A percentile compares a stretch with the other conserved stretches of the same genome.
Evolutionary conservation across 2,329 filamentous ascomycete genomes (phyloP).

Genomic region (Aspergillaceae sp.): DNA sequence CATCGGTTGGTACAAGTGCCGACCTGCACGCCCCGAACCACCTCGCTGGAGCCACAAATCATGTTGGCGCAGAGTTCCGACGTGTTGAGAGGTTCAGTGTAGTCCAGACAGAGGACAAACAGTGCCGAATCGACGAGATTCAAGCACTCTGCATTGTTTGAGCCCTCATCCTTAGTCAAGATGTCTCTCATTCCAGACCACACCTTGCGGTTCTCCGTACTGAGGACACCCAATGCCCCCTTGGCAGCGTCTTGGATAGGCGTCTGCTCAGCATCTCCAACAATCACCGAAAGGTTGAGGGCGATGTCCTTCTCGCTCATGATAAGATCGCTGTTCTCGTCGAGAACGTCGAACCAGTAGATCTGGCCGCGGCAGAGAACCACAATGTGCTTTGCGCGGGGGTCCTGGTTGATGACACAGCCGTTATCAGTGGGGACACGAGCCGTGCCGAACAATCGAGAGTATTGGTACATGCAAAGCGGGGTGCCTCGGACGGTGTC

Average conservation of each 20-base stretch:
- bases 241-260: slow-evolving; percentile 95
- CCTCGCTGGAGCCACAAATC: slow-evolving; percentile 89
- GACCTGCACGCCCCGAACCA: slow-evolving; percentile 88
- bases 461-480: slow-evolving; percentile 97
- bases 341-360: slow-evolving; percentile 97
- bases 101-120: slow-evolving; percentile 87
- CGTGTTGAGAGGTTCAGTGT: slow-evolving; percentile 72
- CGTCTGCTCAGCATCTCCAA: slow-evolving; percentile 80
- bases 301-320: slow-evolving; percentile 94
- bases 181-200: slow-evolving; percentile 91
- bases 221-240: slow-evolving; percentile 82
- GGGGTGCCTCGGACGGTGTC: slow-evolving; percentile 77
- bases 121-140: slow-evolving; percentile 89
- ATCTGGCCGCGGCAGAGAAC: slow-evolving; percentile 92
- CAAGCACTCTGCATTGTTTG: slow-evolving; percentile 94
- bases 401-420: slow-evolving; percentile 92
- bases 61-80: slow-evolving; percentile 94
- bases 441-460: slow-evolving; percentile 86
- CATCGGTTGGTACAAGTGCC: slow-evolving; percentile 96
- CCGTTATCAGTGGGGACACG: slow-evolving; percentile 89
- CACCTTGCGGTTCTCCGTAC: slow-evolving; percentile 90
- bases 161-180: slow-evolving; percentile 72
- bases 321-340: slow-evolving; percentile 88
- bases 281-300: slow-evolving; percentile 82
- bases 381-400: slow-evolving; percentile 84